A percentile compares a stretch with the other conserved stretches of the same genome.
These are phyloP conservation scores for Akanthomyces muscarius DNA, from an alignment of 2,329 filamentous ascomycete species.

Conservation along the genomic window DNA sequence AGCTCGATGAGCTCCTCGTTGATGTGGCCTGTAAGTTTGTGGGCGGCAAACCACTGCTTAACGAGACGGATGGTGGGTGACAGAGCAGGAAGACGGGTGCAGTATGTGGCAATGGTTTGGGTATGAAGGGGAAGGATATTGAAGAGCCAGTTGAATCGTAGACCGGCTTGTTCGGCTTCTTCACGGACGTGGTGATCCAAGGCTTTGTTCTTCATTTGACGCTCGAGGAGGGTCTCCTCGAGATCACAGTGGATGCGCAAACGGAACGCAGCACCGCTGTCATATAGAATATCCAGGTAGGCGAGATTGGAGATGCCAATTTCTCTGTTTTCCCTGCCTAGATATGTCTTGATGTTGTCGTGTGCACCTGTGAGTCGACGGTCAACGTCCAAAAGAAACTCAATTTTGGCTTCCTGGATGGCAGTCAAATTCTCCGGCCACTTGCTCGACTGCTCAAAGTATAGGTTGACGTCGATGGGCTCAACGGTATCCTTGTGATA, in stretches of 20 bases:
- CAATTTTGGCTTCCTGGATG: constrained; percentile 90
- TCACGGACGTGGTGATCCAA: constrained; percentile 63
- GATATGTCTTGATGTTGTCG: constrained; percentile 57
- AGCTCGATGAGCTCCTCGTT: constrained; percentile 81
- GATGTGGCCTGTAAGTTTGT: constrained; percentile 75
- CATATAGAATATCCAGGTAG: constrained; percentile 77
- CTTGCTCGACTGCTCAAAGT: constrained; percentile 87
- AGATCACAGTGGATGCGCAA: constrained; percentile 85
- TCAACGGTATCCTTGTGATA: constrained; percentile 41
- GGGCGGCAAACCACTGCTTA: constrained; percentile 84
- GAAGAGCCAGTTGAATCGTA: constrained; percentile 67
- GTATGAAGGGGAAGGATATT: constrained; percentile 72
- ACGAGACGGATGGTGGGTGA: constrained; percentile 78
- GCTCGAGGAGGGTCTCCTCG: constrained; percentile 75
- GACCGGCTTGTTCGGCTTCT: constrained; percentile 64
- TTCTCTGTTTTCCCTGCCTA: constrained; percentile 76
- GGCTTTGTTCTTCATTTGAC: constrained; percentile 70
- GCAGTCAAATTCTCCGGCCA: constrained; percentile 92
- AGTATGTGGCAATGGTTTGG: constrained; percentile 74
- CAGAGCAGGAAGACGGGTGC: constrained; percentile 73
- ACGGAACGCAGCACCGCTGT: constrained; percentile 70
- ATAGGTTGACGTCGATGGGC: constrained; percentile 75
- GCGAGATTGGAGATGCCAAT: constrained; percentile 69
- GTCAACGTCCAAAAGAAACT: constrained; percentile 76
- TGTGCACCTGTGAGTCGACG: constrained; percentile 62